These are phyloP conservation scores for Sporothrix mexicana DNA, from an alignment of 2,329 filamentous ascomycete genomes.

Conservation along the genomic window DNA sequence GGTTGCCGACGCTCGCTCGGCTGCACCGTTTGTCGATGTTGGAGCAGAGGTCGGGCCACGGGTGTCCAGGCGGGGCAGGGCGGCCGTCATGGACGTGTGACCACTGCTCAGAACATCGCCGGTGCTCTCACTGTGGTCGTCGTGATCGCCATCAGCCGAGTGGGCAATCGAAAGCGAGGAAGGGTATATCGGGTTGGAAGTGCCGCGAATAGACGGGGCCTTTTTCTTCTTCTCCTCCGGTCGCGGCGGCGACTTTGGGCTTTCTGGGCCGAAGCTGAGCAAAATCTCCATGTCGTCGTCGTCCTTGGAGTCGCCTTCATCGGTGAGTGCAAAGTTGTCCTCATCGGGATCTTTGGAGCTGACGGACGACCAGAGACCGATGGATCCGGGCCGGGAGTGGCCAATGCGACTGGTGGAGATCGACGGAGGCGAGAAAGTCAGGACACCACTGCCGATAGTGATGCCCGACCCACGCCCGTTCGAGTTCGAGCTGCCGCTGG, in stretches of 20 bases:
- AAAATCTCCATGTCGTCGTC: slow-evolving; percentile 50
- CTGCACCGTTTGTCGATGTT: not conserved
- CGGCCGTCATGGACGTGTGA: slow-evolving; percentile 1
- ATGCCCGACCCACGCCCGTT: slow-evolving; percentile 32
- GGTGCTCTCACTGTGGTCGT: slow-evolving; percentile 5
- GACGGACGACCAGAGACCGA: slow-evolving; percentile 56
- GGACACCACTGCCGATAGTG: slow-evolving; percentile 40
- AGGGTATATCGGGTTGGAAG: slow-evolving; percentile 1
- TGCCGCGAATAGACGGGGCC: slow-evolving; percentile 30
- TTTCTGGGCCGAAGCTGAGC: slow-evolving; percentile 37
- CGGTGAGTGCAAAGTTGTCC: slow-evolving; percentile 37
- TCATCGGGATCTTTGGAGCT: slow-evolving; percentile 48
- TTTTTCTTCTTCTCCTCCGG: slow-evolving; percentile 12
- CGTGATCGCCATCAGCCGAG: slow-evolving; percentile 25
- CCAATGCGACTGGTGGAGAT: slow-evolving; percentile 36
- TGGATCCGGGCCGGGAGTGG: slow-evolving; percentile 50
- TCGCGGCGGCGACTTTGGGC: slow-evolving; percentile 3
- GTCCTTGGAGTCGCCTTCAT: slow-evolving; percentile 48
- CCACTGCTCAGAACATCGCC: not conserved
- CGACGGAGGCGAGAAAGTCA: slow-evolving; percentile 41
- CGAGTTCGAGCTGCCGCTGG: slow-evolving; percentile 25
- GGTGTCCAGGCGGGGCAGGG: slow-evolving; percentile 27
- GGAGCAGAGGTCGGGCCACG: not conserved
- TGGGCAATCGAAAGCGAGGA: slow-evolving; percentile 31
- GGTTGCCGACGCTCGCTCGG: not conserved